Evolutionary conservation across 805 yeast species (phyloP).

Genomic region (Saccharomycopsis schoenii): DNA sequence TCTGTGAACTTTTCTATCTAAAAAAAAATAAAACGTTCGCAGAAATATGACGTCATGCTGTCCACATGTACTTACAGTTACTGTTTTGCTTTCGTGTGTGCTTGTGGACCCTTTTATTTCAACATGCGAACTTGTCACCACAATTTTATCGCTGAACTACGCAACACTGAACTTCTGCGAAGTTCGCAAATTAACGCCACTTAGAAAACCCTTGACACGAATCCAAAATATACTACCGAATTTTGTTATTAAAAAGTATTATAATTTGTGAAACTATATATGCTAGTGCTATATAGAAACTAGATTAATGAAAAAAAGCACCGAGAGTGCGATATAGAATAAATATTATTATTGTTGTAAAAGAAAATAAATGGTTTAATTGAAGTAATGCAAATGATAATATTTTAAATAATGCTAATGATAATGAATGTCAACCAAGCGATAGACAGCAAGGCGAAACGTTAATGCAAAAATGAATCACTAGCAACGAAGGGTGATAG

Average conservation of each 20-base stretch:
- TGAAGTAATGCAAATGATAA: no score
- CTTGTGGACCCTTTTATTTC: not conserved
- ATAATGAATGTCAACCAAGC: no score
- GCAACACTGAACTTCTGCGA: no score
- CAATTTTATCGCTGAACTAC: no score
- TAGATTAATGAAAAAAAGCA: not conserved
- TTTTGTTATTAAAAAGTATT: not conserved
- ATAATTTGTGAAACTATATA: not conserved
- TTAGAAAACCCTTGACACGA: no score
- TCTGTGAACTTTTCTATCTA: not conserved
- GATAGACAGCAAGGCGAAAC: not conserved
- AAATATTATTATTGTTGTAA: not conserved
- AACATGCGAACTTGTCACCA: no score
- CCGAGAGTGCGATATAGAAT: not conserved
- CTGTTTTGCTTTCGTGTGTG: not conserved
- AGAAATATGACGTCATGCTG: not conserved
- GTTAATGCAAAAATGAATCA: not conserved
- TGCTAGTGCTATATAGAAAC: not conserved
- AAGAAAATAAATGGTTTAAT: no score
- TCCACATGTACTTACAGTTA: not conserved
- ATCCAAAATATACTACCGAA: no score
- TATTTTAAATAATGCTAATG: no score
- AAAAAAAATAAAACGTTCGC: not conserved
- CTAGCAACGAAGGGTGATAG: not conserved
- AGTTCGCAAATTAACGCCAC: no score